Percentiles rank a stretch among this genome's conserved stretches.
These are phyloP conservation scores for Eimeria tenella DNA, from an alignment of 169 alveolate species.

Conservation along the genomic window DNA sequence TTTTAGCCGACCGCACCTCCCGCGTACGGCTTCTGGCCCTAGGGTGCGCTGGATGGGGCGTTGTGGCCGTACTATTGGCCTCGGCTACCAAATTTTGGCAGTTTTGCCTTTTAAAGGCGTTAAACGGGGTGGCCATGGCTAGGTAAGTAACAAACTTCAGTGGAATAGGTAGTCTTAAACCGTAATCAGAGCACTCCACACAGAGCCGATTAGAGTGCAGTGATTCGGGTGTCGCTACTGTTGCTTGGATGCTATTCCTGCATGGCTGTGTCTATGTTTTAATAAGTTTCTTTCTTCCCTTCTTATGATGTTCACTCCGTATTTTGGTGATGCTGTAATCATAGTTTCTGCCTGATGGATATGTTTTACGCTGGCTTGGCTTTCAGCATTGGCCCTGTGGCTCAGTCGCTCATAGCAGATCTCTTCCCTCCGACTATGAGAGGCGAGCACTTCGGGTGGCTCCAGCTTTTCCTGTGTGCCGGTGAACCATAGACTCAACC, in stretches of 20 bases:
- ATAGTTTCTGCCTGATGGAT: too few relatives aligned
- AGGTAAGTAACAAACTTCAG: conserved; percentile 47
- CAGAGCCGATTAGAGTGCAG: not conserved
- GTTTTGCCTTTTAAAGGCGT: conserved; percentile 85
- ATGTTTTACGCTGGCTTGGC: too few relatives aligned
- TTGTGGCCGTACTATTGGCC: conserved; percentile 87
- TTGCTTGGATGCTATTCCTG: too few relatives aligned
- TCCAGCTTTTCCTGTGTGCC: conserved; percentile 84
- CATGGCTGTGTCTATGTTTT: too few relatives aligned
- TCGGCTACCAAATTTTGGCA: conserved; percentile 86
- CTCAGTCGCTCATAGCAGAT: conserved; percentile 90
- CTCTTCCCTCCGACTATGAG: conserved; percentile 86
- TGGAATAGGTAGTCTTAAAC: not conserved
- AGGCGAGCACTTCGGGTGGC: conserved; percentile 90
- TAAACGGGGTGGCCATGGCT: conserved; percentile 90
- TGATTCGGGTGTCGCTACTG: too few relatives aligned
- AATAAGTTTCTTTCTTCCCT: too few relatives aligned
- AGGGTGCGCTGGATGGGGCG: conserved; percentile 91
- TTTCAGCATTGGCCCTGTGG: conserved; percentile 87
- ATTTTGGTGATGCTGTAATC: too few relatives aligned
- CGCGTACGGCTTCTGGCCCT: conserved; percentile 87
- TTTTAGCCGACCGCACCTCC: conserved; percentile 89
- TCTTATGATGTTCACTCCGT: too few relatives aligned
- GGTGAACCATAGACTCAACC: conserved; percentile 18
- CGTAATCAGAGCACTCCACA: not conserved